Conservation (phyloP, 2,329 filamentous ascomycete genomes). For the Trichoderma sp. region DNA sequence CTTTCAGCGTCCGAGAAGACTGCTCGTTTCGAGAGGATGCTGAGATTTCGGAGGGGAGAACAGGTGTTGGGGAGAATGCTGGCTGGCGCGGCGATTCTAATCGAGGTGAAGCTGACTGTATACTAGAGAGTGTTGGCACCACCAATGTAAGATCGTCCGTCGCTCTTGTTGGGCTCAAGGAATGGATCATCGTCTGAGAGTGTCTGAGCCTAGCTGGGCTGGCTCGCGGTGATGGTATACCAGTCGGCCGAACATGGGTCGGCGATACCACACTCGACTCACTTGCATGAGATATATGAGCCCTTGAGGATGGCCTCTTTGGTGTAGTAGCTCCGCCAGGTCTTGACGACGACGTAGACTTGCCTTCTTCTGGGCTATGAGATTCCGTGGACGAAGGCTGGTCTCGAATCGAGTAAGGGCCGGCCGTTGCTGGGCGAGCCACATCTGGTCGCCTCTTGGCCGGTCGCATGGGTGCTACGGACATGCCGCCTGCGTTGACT, state of each 20-base stretch:
- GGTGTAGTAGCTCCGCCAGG: conserved; percentile 49
- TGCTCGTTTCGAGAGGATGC: conserved; percentile 25
- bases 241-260: conserved; percentile 13
- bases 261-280: conserved; percentile 51
- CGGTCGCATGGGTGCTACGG: conserved; percentile 61
- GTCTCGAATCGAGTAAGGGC: conserved; percentile 61
- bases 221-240: conserved; percentile 37
- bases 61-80: conserved; percentile 16
- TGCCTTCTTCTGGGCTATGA: conserved; percentile 46
- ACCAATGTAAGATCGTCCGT: conserved; percentile 54
- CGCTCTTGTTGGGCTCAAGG: conserved; percentile 44
- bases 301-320: conserved; percentile 46
- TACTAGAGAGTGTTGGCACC: conserved; percentile 44
- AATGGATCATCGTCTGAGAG: conserved; percentile 30
- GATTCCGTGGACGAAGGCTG: conserved; percentile 36
- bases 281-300: conserved; percentile 47
- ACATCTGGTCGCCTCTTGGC: conserved; percentile 56
- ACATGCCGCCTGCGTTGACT: conserved; percentile 55
- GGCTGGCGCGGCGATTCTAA: conserved; percentile 19
- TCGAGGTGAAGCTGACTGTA: conserved; percentile 35
- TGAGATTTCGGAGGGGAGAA: conserved; percentile 19
- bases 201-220: conserved; percentile 42
- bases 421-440: conserved; percentile 60
- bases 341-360: conserved; percentile 36
- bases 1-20: conserved; percentile 43